Base-by-base conservation (phyloP, 495 filamentous ascomycete genomes). In the Aspergillus hancockii region DNA sequence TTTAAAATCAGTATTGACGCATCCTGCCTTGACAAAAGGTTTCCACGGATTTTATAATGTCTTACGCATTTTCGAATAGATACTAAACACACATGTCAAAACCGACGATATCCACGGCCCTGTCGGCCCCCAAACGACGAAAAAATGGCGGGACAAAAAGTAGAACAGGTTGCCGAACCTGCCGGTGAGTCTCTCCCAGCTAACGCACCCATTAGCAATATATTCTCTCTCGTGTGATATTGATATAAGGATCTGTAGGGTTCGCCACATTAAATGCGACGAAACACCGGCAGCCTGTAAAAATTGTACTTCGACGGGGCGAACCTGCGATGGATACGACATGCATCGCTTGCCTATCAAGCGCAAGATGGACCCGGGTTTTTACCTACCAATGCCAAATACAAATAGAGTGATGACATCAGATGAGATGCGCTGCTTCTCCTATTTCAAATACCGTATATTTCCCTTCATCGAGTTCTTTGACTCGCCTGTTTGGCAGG, bases 261-360 rank as follows among this genome's bases (percentile, higher is more conserved):
- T 38, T 12, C 52, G 67, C 22, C 67, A 58, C 32, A 32, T 64
- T 4, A 67, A 69, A 58, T 69, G 63, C 31, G 67, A 69, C 30
- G 67, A 69, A 52, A 64, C 67, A 0, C 63, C 64, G 3, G 55
- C 57, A 3, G 22, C 56, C 1, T 69, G 67, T 45, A 47, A 58
- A 13, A 64, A 62, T 14, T 69, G 63, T 32, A 45, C 28, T 2
- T 58, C 46, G 6, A 43, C 61, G 16, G 64, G 62, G 23, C 59
- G 67, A 54, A 61, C 55, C 34, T 69, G 67, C 13, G 34, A 38
- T 38, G 34, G 34, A 8, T 38, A 38, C 14, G 34, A 38, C 13
- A 7, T 38, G 6, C 10, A 38, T 13, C 34, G 34, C 6, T 38
- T 38, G 34, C 34, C 34, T 32, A 38, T 14, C 13, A 38, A n/a